Evolutionary conservation across 805 yeast species (phyloP).

Genomic region (Ogataea neopini): DNA sequence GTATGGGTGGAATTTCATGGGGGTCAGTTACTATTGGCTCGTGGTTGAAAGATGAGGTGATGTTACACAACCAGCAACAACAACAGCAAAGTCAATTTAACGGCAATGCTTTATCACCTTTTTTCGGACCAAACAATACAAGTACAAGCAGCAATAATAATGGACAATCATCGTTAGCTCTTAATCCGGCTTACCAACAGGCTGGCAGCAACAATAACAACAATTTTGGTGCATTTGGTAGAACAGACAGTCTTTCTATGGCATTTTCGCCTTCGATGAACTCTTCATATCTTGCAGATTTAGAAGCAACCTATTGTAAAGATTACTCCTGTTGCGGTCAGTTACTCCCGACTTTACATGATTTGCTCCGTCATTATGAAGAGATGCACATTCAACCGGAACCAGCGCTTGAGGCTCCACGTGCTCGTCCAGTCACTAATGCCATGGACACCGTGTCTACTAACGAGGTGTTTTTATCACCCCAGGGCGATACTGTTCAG

Average conservation of each 20-base stretch:
- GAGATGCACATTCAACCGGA: slow-evolving; percentile 82
- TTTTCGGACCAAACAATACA: slow-evolving; percentile 20
- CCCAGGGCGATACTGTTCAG: slow-evolving; percentile 24
- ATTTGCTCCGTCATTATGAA: slow-evolving; percentile 89
- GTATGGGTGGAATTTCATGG: slow-evolving; percentile 98
- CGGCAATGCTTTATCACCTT: slow-evolving; percentile 24
- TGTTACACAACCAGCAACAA: slow-evolving; percentile 44
- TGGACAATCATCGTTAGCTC: neutral
- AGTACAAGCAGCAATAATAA: slow-evolving; percentile 1
- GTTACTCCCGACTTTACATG: slow-evolving; percentile 89
- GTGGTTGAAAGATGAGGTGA: slow-evolving; percentile 93
- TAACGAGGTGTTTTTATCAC: slow-evolving; percentile 77
- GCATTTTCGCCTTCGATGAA: slow-evolving; percentile 66
- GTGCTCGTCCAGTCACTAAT: slow-evolving; percentile 53
- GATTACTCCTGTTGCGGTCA: slow-evolving; percentile 97
- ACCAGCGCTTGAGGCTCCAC: slow-evolving; percentile 42
- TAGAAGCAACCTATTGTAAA: slow-evolving; percentile 94
- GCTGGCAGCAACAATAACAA: slow-evolving; percentile 9
- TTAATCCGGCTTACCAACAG: neutral
- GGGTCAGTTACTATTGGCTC: slow-evolving; percentile 94
- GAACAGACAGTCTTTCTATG: slow-evolving; percentile 33
- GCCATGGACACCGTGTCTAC: slow-evolving; percentile 86
- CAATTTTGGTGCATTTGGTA: slow-evolving; percentile 25
- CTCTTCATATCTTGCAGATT: slow-evolving; percentile 82
- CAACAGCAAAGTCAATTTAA: slow-evolving; percentile 20